Base-by-base conservation (phyloP, 805 yeast genomes). In the Yarrowia sp. region DNA sequence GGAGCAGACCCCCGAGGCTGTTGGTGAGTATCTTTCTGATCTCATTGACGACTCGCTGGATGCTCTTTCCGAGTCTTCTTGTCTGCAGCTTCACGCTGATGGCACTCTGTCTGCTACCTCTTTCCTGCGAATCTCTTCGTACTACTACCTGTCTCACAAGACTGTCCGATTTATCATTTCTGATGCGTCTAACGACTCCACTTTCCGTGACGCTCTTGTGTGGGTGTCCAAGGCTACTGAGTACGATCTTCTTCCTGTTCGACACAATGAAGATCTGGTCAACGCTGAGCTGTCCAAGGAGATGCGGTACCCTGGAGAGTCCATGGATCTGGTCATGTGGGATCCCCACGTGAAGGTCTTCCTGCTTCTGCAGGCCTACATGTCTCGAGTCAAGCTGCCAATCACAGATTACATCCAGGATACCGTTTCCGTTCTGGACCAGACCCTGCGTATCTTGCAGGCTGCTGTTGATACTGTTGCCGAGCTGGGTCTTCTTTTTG, bases 351-450 rank as follows among this genome's bases (percentile, higher is more conserved):
- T 89, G 68, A 89, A 89, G 73, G 85, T 91, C 2, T 89, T 81
- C 70, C 77, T 89, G 67, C 79, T 89, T 68, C 72, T 89, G 9
- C 95, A 89, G 72, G 92, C 93, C 0, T 87, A 81, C 70, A 83
- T 89, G 82, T 78, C 83, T 38, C 77, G 92, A 54, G 78, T 85
- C 6, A 95, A 90, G 66, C 78, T 95, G 54, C 99, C 98, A 1
- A 90, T 95, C 71, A 96, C 96, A 0, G 99, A 95, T 79, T 95
- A 95, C 73, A 81, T 88, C 10, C 98, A 93, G 73, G 99, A 95
- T 75, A 92, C 97, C 0, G 85, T 92, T 14, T 87, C 98, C 0
- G 96, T 95, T 10, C 78, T 95, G 65, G 99, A 96, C 72, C 99
- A 95, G 77, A 85, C 96, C 8, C 79, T 95, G 71, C 96, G 99